Percentiles rank a stretch among this genome's conserved stretches.
These are phyloP conservation scores for Aschersonia sp. DNA, from an alignment of 2,329 filamentous ascomycete genomes.

Conservation along the genomic window DNA sequence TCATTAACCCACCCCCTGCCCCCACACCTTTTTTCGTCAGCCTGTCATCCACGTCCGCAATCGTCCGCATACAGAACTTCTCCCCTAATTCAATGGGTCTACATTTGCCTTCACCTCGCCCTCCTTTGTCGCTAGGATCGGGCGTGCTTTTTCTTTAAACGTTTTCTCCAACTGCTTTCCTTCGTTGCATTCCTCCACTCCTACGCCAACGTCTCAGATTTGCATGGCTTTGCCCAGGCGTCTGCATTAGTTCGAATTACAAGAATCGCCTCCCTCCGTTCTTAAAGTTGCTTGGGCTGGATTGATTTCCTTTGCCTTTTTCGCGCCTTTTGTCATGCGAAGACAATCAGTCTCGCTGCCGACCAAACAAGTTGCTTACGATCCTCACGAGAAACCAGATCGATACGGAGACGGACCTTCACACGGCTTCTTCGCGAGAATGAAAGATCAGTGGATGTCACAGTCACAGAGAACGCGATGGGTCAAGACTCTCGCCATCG, in stretches of 20 bases:
- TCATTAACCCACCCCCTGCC: too few species aligned
- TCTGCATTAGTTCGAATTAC: not conserved
- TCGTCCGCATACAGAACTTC: too few species aligned
- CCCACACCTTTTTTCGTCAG: not conserved
- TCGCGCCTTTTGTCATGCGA: slow-evolving; percentile 33
- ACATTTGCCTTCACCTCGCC: too few species aligned
- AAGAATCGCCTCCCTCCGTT: not conserved
- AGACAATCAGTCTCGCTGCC: slow-evolving; percentile 50
- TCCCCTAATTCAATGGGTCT: too few species aligned
- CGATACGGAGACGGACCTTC: slow-evolving; percentile 39
- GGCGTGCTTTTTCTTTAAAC: too few species aligned
- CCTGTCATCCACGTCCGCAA: not conserved
- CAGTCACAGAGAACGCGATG: slow-evolving; percentile 52
- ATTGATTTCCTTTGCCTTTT: slow-evolving; percentile 4
- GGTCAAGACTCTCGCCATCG: slow-evolving; percentile 48
- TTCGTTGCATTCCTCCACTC: too few species aligned
- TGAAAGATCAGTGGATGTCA: slow-evolving; percentile 44
- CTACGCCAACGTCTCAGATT: not conserved
- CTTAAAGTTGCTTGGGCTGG: not conserved
- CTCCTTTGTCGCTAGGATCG: too few species aligned
- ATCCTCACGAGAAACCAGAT: slow-evolving; percentile 50
- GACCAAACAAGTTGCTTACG: slow-evolving; percentile 41
- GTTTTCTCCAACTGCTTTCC: too few species aligned
- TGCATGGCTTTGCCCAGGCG: not conserved
- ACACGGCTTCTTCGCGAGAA: slow-evolving; percentile 33